Base-by-base conservation (phyloP, 1,139 yeast genomes). In the Blastobotrys indianensis region DNA sequence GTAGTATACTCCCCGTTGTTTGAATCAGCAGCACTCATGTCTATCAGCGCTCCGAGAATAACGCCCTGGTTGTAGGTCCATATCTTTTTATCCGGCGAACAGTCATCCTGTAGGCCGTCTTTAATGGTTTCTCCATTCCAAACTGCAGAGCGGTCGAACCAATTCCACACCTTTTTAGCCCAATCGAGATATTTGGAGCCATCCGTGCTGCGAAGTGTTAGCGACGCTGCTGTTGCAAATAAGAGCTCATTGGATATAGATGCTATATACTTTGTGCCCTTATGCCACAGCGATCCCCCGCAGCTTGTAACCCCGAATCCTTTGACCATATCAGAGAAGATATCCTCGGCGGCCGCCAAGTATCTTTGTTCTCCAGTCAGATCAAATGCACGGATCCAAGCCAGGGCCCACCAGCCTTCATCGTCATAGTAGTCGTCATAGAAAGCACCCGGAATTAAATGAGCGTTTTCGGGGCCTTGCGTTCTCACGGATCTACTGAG, bases 41-140 rank as follows among this genome's bases (percentile, higher is more conserved):
- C 56, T 3, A 50, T 46, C 12, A 53, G 35, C 10, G 44, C 56
- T 4, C 55, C 56, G 12, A 53, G 42, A 17, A 53, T 44, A 4
- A 52, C 55, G 1, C 56, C 56, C 30, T 52, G 55, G 41, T 53
- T 53, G 33, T 53, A 53, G 4, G 52, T 43, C 53, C 55, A 53
- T 6, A 43, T 48, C 35, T 46, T 51, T 23, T 47, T 48, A 34
- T 53, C 51, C 31, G 51, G 51, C 28, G 36, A 30, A 31, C 56
- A 53, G 15, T 40, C 35, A 8, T 29, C 37, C 30, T 40, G 32
- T 30, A 53, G 41, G 10, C 56, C 56, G 32, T 53, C 56, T 28
- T 47, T 51, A 42, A 52, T 47, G 25, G 47, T 42, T 13, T 41
- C 39, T 3, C 46, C 39, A 31, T 53, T 52, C 40, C 46, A 40